Evolutionary conservation across 2,329 filamentous ascomycete genomes (phyloP), one percentile per base, ranked within the genome.

Genomic region (Teratosphaeria nubilosa): DNA sequence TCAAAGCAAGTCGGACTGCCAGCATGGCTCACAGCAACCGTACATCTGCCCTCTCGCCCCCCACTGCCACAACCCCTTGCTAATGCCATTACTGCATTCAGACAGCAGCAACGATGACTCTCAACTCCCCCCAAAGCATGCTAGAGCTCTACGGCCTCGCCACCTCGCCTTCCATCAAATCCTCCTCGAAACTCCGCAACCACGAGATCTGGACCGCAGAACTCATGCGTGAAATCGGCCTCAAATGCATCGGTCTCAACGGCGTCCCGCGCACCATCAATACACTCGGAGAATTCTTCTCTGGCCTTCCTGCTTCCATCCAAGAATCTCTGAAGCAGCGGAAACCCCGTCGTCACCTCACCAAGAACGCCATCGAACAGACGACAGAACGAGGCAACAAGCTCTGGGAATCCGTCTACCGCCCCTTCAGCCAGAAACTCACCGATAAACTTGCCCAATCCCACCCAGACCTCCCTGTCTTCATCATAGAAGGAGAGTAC

Each of bases 121-220:
- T 94, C 77, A 94, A 95, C 76, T 91, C 88, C 1, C 89, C 89
- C 25, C 86, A 88, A 58, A 87, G 88, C 2, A 82, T 92, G 63
- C 75, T 82, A 3, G 74, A 80, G 24, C 80, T 91, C 13, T 85
- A 84, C 73, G 68, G 79, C 53, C 66, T 76, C 22, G 75, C 72
- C 7, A 70, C 72, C 3, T 62, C 68, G 6, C 48, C 60, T 20
- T 2, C 51, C 16, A 6, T 20, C 16, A 48, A n/a, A 20, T 50
- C 63, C 58, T 22, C 70, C 56, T 65, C 59, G 63, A 22, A 61
- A 20, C 51, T 58, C n/a, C 6, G 61, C 16, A 66, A 66, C 51
- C 70, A 74, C 34, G 69, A 74, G 14, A 74, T 81, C 2, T 75
- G 78, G 27, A 77, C 81, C 34, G 87, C 86, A 61, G 86, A 89